Conservation (phyloP, 768 basidiomycete genomes). For the Russula vinacea region DNA sequence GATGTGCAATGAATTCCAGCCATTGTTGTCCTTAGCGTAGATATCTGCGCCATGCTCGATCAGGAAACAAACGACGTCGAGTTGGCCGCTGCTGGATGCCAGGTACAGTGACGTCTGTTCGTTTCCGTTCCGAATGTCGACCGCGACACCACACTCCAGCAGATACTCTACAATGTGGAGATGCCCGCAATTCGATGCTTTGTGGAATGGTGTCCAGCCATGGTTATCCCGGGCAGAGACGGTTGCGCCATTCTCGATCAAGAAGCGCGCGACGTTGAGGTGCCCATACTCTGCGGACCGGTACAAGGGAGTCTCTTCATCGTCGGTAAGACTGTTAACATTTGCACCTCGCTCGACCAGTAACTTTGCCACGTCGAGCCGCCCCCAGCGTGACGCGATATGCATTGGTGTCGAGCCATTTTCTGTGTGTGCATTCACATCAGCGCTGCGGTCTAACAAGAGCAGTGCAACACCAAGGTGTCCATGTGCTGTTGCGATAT, state of each 20-base stretch:
- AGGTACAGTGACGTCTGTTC: background rate
- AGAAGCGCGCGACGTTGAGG: background rate
- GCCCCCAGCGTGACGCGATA: background rate
- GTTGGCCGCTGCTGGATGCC: background rate
- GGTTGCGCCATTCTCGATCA: background rate
- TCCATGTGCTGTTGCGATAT: background rate
- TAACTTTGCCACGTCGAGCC: background rate
- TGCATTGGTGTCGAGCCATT: background rate
- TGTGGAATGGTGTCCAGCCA: background rate
- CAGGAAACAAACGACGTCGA: background rate
- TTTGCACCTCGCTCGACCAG: background rate
- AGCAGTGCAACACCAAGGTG: background rate
- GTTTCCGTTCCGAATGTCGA: background rate
- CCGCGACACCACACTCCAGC: background rate
- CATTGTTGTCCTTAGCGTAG: background rate
- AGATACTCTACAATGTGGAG: background rate
- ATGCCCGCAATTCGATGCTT: background rate
- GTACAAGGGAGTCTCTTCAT: background rate
- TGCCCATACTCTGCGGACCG: background rate
- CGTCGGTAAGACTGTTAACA: background rate
- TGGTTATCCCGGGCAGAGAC: background rate
- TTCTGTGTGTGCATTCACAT: background rate
- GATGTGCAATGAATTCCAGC: background rate
- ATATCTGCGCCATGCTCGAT: background rate
- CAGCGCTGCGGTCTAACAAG: background rate